A percentile compares a stretch with the other conserved stretches of the same genome.
These are phyloP conservation scores for Candida sanyiensis DNA, from an alignment of 805 yeast genomes.

Conservation along the genomic window DNA sequence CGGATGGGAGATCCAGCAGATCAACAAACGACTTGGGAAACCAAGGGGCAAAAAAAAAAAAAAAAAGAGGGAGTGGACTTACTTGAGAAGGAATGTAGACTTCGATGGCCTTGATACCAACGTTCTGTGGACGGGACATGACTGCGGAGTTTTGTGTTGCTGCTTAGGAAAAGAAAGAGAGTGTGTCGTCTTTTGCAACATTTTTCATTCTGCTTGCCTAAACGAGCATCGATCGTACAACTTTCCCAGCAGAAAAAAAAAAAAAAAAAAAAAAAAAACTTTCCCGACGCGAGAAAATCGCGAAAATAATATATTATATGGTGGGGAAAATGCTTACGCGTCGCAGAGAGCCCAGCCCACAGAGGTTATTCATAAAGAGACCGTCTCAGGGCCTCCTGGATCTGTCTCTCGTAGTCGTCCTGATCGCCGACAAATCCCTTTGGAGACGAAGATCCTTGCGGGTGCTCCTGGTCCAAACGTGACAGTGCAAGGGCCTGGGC, in stretches of 20 bases:
- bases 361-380: conserved; percentile 17
- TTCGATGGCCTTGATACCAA: conserved; percentile 97
- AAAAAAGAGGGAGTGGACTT: conserved; percentile 21
- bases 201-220: not conserved
- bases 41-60: not conserved
- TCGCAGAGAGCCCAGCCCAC: not conserved
- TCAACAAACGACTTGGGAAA: no score
- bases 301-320: not conserved
- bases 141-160: not conserved
- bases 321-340: no score
- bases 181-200: not conserved
- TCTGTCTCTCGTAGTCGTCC: conserved; percentile 15
- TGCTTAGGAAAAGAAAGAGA: not conserved
- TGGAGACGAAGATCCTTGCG: not conserved
- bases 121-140: conserved; percentile 56
- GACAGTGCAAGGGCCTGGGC: conserved; percentile 10
- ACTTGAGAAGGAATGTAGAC: conserved; percentile 79
- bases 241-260: not conserved
- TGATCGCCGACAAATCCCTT: no score
- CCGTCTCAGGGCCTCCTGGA: conserved; percentile 23
- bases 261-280: not conserved
- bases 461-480: conserved; percentile 1
- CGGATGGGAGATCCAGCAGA: no score
- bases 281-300: not conserved
- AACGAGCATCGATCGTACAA: not conserved